Percentiles rank a stretch among this genome's conserved stretches.
These are phyloP conservation scores for Fusarium burgessii DNA, from an alignment of 2,329 filamentous ascomycete species.

Conservation along the genomic window DNA sequence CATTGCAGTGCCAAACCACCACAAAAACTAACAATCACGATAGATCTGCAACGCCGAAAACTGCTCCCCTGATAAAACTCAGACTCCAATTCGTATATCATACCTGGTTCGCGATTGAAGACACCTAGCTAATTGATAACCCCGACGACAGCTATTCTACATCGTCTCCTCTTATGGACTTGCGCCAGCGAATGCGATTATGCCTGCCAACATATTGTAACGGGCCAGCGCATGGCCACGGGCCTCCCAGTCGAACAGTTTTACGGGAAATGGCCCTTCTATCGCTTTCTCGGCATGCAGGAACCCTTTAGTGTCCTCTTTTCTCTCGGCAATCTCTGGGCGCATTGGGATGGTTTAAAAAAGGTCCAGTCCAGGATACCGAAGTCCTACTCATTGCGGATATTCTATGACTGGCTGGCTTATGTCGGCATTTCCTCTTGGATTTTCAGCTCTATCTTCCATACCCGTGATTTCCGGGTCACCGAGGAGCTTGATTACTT, in stretches of 20 bases:
- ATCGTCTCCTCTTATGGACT: conserved; percentile 89
- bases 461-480: conserved; percentile 84
- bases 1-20: background rate
- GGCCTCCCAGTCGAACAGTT: conserved; percentile 85
- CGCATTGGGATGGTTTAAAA: conserved; percentile 81
- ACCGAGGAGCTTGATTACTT: conserved; percentile 99
- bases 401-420: conserved; percentile 84
- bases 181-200: conserved; percentile 97
- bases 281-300: conserved; percentile 90
- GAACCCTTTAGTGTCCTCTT: conserved; percentile 95
- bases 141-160: conserved; percentile 75
- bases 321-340: conserved; percentile 89
- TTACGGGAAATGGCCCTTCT: conserved; percentile 99
- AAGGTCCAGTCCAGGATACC: conserved; percentile 79
- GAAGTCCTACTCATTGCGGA: conserved; percentile 77
- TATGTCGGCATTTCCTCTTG: conserved; percentile 86
- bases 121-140: conserved; percentile 35
- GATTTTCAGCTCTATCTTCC: conserved; percentile 91
- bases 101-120: conserved; percentile 21
- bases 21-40: conserved; percentile 24
- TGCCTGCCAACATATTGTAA: conserved; percentile 94
- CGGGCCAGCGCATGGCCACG: conserved; percentile 73
- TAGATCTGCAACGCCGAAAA: conserved; percentile 86
- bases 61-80: conserved; percentile 72
- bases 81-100: conserved; percentile 76